Conservation (phyloP, 179 eudicot genomes). For the Nepenthes alata region DNA sequence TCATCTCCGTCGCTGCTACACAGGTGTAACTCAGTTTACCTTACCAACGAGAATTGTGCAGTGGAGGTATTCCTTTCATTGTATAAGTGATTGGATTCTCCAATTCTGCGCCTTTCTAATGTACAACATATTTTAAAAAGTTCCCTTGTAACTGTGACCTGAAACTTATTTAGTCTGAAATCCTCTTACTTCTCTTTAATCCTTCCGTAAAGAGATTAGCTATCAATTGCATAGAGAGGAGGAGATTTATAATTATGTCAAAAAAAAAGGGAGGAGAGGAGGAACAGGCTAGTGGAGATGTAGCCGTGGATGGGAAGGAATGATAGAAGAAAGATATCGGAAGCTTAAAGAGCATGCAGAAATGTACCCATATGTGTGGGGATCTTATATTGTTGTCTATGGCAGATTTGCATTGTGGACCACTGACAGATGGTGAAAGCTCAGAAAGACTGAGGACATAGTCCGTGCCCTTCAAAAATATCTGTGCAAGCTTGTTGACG, state of each 20-base stretch:
- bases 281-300: constrained; percentile 11
- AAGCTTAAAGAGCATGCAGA: constrained; percentile 54
- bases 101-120: too few relatives aligned
- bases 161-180: too few relatives aligned
- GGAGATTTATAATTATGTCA: constrained; percentile 14
- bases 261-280: constrained; percentile 17
- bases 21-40: too few relatives aligned
- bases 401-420: constrained; percentile 65
- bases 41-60: too few relatives aligned
- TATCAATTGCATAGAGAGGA: neutral
- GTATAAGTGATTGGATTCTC: too few relatives aligned
- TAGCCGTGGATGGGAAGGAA: constrained; percentile 19
- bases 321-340: constrained; percentile 33
- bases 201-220: neutral
- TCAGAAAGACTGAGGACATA: constrained; percentile 60
- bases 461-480: constrained; percentile 63
- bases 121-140: too few relatives aligned
- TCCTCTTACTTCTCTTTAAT: neutral
- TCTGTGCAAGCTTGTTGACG: constrained; percentile 43
- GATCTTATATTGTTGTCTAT: constrained; percentile 58
- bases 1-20: too few relatives aligned
- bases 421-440: constrained; percentile 66
- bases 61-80: too few relatives aligned
- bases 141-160: too few relatives aligned
- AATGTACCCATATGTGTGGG: constrained; percentile 74